Evolutionary conservation across 768 basidiomycete genomes (phyloP), one percentile per base, ranked within the genome.

Genomic region (Austroboletus eburneus): DNA sequence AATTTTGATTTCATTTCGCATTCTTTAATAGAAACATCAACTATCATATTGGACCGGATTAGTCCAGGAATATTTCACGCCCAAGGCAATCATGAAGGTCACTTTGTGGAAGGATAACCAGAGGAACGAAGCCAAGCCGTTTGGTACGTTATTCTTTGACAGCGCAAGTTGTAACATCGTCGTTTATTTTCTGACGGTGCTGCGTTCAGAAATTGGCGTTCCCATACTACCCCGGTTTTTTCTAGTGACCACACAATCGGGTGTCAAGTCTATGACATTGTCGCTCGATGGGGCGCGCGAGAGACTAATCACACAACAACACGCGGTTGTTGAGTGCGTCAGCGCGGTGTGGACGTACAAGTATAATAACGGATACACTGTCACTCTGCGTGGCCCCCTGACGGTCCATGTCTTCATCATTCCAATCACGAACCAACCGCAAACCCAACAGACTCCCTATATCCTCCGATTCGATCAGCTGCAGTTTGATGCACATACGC

Each of bases 21-120:
- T 39, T 24, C 25, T 42, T 36, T 24, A 45, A 37, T 54, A 85
- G 75, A 85, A 86, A 75, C 61, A 80, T 40, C 74, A 79, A 55
- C 67, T 86, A 38, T 71, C 76, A 13, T 85, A 77, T 70, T 91
- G 89, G 90, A 70, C 72, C 10, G 68, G 70, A 3, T 57, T 88
- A 30, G 76, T 89, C 49, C 72, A 73, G 40, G 79, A 83, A 23
- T 90, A 82, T 53, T 91, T 91, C 58, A 78, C 79, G 9, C 75
- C 80, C 3, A 78, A 79, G 48, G 84, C 87, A 18, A 65, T 78
- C 38, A 80, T 91, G 79, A 87, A 81, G 62, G 74, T 91, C 55
- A 90, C 87, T 3, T 67, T 91, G n/a, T 91, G 89, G 89, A 87
- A 87, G 61, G 88, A 90, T 63, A 89, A 86, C 56, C 79, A 81